Conservation (phyloP, 139 green algal species). For the Tetradesmus obliquus region DNA sequence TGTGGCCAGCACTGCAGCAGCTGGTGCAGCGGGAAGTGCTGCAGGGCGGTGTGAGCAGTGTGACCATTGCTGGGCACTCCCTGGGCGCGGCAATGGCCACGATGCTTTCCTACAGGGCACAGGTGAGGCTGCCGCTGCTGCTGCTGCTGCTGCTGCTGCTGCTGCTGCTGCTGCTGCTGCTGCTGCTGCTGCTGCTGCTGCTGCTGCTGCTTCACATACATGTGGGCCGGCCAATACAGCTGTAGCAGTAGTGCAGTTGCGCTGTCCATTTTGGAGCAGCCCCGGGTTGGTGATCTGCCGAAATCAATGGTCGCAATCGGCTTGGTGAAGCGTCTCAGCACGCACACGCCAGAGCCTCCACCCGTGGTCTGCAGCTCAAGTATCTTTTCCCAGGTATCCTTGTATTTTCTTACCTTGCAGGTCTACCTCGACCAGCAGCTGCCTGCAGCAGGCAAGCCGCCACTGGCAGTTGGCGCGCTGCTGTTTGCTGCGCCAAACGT, state of each 20-base stretch:
- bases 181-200: too few relatives aligned
- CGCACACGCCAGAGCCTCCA: too few relatives aligned
- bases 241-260: too few relatives aligned
- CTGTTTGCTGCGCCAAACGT: background rate
- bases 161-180: background rate
- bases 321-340: too few relatives aligned
- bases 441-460: background rate
- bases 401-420: background rate
- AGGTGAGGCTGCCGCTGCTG: slow-evolving; percentile 28
- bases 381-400: too few relatives aligned
- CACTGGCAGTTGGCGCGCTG: background rate
- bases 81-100: background rate
- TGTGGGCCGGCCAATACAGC: too few relatives aligned
- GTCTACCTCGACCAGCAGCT: background rate
- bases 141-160: slow-evolving; percentile 20
- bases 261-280: too few relatives aligned
- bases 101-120: background rate
- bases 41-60: background rate
- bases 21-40: background rate
- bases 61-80: background rate
- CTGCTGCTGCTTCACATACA: too few relatives aligned
- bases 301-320: too few relatives aligned
- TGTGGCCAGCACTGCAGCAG: background rate
- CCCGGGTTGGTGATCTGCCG: too few relatives aligned
- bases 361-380: too few relatives aligned